These are phyloP conservation scores for Entelexis paramagnoliae DNA, from an alignment of 1,139 yeast species.

Conservation along the genomic window DNA sequence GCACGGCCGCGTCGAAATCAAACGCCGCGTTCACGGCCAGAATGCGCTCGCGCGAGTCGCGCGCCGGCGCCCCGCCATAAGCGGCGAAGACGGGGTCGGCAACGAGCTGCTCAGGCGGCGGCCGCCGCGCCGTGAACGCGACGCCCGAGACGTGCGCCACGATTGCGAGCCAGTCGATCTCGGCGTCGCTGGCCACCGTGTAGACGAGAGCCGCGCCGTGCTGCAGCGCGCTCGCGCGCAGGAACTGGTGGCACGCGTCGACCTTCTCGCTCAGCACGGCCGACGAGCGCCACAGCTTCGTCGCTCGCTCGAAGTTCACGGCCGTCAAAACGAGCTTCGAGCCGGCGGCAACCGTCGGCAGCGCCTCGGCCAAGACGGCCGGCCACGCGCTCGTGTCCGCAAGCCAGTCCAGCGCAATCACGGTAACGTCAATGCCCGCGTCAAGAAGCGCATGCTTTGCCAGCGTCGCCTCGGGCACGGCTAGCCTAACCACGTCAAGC, in stretches of 20 bases:
- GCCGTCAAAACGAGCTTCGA: conserved; percentile 8
- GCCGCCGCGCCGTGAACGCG: neutral
- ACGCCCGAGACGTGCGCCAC: neutral
- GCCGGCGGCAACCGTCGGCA: neutral
- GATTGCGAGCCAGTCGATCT: neutral
- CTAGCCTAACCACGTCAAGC: neutral
- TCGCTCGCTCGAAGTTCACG: neutral
- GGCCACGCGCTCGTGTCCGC: conserved; percentile 12
- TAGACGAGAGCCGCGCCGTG: conserved; percentile 11
- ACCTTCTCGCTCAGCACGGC: conserved; percentile 7
- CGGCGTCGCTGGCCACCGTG: neutral
- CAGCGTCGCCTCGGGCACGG: neutral
- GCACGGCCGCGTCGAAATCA: conserved; percentile 9
- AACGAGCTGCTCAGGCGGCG: conserved; percentile 5
- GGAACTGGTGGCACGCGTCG: conserved; percentile 17
- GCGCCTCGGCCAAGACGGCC: neutral
- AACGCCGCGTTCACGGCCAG: conserved; percentile 17
- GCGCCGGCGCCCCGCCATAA: neutral
- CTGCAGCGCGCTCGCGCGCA: conserved; percentile 14
- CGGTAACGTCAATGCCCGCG: neutral
- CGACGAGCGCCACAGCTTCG: neutral
- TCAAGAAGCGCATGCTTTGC: neutral
- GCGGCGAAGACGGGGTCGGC: conserved; percentile 5
- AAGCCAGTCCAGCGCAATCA: conserved; percentile 11
- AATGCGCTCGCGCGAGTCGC: conserved; percentile 12